Evolutionary conservation across 352 stramenopile species (phyloP).

Genomic region (Achlya hypogyna): DNA sequence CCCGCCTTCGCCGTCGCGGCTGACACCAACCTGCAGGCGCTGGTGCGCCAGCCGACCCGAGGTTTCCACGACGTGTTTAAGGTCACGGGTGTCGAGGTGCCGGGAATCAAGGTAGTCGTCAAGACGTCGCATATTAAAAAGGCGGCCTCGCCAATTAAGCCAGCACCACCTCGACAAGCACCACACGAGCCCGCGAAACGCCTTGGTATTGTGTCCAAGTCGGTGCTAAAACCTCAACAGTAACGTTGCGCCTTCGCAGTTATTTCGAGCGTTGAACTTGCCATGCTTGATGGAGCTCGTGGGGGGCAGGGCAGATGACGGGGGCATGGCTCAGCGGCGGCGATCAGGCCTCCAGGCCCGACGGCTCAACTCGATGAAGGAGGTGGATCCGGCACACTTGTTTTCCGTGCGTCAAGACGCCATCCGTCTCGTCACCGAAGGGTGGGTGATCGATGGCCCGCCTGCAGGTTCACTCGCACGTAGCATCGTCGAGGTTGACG

Average conservation of each 20-base stretch:
- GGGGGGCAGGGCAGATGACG: too few relatives aligned
- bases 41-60: neutral
- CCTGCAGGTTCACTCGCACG: neutral
- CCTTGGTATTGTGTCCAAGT: neutral
- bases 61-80: neutral
- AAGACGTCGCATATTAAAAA: neutral
- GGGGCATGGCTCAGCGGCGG: too few relatives aligned
- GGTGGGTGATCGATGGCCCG: neutral
- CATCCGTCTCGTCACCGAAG: conserved; percentile 14
- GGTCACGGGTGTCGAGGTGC: neutral
- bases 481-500: conserved; percentile 9
- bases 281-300: too few relatives aligned
- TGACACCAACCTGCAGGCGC: neutral
- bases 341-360: too few relatives aligned
- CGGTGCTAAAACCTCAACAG: too few relatives aligned
- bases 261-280: too few relatives aligned
- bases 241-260: too few relatives aligned
- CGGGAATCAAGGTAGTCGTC: neutral
- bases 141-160: neutral
- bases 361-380: conserved; percentile 2
- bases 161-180: too few relatives aligned
- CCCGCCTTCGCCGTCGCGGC: neutral
- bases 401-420: neutral
- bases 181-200: neutral
- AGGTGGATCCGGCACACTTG: neutral